A percentile compares a stretch with the other conserved stretches of the same genome.
phyloP scores from a whole-genome alignment of 306 rosid species.

The Geum urbanum region DNA sequence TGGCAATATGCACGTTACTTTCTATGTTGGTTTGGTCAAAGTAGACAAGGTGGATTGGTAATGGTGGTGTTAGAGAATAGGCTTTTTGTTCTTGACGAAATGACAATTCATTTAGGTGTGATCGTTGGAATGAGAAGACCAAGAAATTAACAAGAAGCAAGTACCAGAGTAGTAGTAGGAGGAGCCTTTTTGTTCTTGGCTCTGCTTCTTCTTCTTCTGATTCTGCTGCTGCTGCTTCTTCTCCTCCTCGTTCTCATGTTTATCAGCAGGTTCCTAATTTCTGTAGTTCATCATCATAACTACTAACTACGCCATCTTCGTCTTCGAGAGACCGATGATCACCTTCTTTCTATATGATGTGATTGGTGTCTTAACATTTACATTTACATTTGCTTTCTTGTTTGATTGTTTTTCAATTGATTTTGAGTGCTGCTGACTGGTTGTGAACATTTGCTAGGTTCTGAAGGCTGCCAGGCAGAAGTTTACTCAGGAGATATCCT shows the following conservation, averaged over 20 bases:
- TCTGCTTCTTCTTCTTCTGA: conserved; percentile 15
- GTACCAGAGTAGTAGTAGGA: conserved; percentile 4
- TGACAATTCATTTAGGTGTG: not conserved
- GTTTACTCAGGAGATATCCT: conserved; percentile 17
- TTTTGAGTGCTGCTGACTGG: not conserved
- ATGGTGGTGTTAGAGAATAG: not conserved
- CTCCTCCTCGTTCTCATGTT: not conserved
- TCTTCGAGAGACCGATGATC: not conserved
- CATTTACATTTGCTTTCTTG: not conserved
- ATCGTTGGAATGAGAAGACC: conserved; percentile 5
- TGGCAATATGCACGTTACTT: not conserved
- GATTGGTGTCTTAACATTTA: not conserved
- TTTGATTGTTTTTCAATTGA: not conserved
- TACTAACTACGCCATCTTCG: not conserved
- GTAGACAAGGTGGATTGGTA: not conserved
- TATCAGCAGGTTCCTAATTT: conserved; percentile 15
- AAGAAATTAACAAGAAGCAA: not conserved
- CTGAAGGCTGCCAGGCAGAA: conserved; percentile 17
- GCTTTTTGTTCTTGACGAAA: not conserved
- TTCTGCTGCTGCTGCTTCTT: not conserved
- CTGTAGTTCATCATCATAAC: not conserved
- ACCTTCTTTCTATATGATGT: not conserved
- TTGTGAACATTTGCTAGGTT: conserved; percentile 1
- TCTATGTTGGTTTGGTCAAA: not conserved
- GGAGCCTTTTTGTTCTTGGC: conserved; percentile 14